These are phyloP conservation scores for Hypocreales sp. DNA, from an alignment of 2,329 filamentous ascomycete genomes.

Conservation along the genomic window DNA sequence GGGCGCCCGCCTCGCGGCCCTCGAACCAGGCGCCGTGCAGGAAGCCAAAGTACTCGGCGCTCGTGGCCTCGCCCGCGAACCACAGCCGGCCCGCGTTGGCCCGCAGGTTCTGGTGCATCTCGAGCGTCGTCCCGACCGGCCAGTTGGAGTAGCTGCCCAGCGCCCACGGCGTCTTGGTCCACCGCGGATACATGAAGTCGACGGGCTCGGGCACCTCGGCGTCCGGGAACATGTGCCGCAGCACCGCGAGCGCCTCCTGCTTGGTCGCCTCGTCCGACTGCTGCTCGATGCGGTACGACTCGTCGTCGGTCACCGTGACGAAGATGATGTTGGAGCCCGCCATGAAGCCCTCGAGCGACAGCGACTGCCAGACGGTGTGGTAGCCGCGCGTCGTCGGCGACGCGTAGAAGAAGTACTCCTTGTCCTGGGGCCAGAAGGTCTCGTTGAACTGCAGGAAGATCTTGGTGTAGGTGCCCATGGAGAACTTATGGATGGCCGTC, in stretches of 20 bases:
- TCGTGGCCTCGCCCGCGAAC: conserved; percentile 51
- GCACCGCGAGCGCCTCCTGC: conserved; percentile 37
- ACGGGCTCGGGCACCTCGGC: conserved; percentile 40
- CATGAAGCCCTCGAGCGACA: conserved; percentile 40
- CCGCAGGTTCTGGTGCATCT: conserved; percentile 52
- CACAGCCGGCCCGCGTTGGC: conserved; percentile 46
- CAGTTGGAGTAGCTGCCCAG: conserved; percentile 54
- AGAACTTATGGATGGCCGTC: conserved; percentile 45
- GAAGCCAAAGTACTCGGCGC: conserved; percentile 48
- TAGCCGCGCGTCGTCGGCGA: conserved; percentile 24
- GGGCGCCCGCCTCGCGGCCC: conserved; percentile 30
- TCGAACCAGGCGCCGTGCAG: conserved; percentile 47
- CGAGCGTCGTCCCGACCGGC: conserved; percentile 45
- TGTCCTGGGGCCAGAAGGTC: conserved; percentile 42
- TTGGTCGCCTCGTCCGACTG: conserved; percentile 43
- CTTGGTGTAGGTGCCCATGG: conserved; percentile 60
- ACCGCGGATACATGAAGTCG: conserved; percentile 41
- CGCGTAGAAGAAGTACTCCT: conserved; percentile 28
- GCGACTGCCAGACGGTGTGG: conserved; percentile 47
- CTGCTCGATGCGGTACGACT: conserved; percentile 41
- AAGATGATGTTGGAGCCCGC: conserved; percentile 50
- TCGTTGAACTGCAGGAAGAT: conserved; percentile 55
- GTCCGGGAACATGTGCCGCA: conserved; percentile 46
- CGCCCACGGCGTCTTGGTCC: conserved; percentile 19
- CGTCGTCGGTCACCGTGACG: conserved; percentile 40